Conservation (phyloP, 495 filamentous ascomycete genomes). For the Neurospora sublineolata region DNA sequence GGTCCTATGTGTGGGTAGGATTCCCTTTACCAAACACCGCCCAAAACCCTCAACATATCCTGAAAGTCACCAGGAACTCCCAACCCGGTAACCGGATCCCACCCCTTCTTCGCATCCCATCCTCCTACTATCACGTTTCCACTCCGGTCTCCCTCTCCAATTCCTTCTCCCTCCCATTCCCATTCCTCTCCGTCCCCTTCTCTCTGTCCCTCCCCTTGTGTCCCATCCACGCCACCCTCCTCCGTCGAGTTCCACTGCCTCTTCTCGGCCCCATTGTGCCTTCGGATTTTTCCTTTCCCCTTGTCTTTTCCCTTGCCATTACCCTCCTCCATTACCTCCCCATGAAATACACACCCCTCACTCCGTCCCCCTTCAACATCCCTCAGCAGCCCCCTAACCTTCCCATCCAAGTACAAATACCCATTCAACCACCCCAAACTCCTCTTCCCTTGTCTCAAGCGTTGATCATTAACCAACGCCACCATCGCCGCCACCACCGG, state of each 20-base stretch:
- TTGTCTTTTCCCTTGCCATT: neutral
- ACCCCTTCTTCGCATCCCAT: neutral
- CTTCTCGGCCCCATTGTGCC: neutral
- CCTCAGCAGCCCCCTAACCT: constrained; percentile 15
- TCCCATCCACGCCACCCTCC: neutral
- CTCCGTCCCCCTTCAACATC: constrained; percentile 26
- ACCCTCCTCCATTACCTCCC: constrained; percentile 1
- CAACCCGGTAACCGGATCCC: neutral
- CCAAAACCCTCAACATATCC: neutral
- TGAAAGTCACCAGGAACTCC: neutral
- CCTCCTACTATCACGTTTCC: neutral
- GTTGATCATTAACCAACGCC: constrained; percentile 28
- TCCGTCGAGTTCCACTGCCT: neutral
- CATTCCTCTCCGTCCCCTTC: neutral
- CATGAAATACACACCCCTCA: constrained; percentile 22
- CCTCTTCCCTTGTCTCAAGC: constrained; percentile 27
- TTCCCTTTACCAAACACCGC: neutral
- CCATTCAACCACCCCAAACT: constrained; percentile 31
- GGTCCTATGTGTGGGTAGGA: neutral
- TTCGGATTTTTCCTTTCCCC: neutral
- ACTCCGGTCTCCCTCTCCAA: neutral
- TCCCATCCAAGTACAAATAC: constrained; percentile 16
- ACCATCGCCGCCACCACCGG: constrained; percentile 32
- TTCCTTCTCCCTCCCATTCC: neutral
- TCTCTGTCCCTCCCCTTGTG: accelerated